Evolutionary conservation across 2,329 filamentous ascomycete genomes (phyloP).

Genomic region (Aspergillus neoniger): DNA sequence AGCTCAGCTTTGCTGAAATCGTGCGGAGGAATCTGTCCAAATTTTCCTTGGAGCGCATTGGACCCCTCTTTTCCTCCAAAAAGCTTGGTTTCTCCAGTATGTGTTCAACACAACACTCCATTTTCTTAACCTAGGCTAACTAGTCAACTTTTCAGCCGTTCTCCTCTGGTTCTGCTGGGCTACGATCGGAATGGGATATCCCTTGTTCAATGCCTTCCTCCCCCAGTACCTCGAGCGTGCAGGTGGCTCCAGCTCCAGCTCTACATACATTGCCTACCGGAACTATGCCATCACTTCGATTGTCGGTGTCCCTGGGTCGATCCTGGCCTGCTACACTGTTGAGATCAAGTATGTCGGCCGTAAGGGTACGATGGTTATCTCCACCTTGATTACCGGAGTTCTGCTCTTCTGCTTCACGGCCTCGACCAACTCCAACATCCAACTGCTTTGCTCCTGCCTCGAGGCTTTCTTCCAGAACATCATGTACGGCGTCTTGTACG

Average conservation of each 20-base stretch:
- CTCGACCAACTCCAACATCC: constrained; percentile 49
- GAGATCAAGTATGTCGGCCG: constrained; percentile 65
- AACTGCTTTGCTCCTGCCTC: constrained; percentile 55
- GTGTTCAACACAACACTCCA: constrained; percentile 51
- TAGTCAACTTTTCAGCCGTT: constrained; percentile 33
- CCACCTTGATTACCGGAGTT: constrained; percentile 54
- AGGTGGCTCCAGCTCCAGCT: constrained; percentile 39
- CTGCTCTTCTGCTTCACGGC: constrained; percentile 59
- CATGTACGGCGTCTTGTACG: constrained; percentile 60
- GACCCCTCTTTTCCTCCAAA: constrained; percentile 60
- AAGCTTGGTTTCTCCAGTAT: constrained; percentile 52
- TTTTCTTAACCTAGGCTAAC: constrained; percentile 40
- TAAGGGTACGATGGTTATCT: constrained; percentile 58
- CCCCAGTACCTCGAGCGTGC: constrained; percentile 76
- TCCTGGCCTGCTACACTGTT: constrained; percentile 74
- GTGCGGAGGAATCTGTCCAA: constrained; percentile 62
- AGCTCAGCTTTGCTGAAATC: constrained; percentile 50
- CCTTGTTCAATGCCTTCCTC: constrained; percentile 87
- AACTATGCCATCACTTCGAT: constrained; percentile 81
- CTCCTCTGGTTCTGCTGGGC: constrained; percentile 78
- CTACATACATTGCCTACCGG: constrained; percentile 60
- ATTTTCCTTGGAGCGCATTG: constrained; percentile 68
- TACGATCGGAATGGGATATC: constrained; percentile 82
- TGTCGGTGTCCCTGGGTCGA: constrained; percentile 73
- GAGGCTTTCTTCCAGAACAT: constrained; percentile 61